Conservation (phyloP, 176 grass and related monocot genomes). For the Dendrocalamus sinicus region DNA sequence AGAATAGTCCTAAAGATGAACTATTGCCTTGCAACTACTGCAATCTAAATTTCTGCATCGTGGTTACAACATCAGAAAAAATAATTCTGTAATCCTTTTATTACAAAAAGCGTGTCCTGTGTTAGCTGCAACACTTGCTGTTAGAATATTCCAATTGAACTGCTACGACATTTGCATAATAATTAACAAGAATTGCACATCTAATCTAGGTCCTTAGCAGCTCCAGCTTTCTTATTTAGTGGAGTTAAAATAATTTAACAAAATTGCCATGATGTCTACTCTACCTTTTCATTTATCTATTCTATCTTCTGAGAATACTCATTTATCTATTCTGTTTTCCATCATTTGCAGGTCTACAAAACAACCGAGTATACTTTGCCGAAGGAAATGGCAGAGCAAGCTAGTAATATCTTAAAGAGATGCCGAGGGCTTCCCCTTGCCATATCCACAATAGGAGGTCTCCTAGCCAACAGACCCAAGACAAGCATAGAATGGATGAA, state of each 20-base stretch:
- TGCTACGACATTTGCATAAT: background rate
- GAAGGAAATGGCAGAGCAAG: constrained; percentile 6
- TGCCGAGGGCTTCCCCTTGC: constrained; percentile 57
- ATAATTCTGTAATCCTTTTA: too few relatives aligned
- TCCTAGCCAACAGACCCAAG: constrained; percentile 40
- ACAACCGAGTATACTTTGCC: background rate
- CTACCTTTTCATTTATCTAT: background rate
- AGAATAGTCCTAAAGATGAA: background rate
- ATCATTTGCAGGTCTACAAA: constrained; percentile 32
- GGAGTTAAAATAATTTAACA: background rate
- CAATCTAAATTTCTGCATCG: background rate
- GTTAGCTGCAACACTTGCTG: too few relatives aligned
- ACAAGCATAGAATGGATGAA: constrained; percentile 49
- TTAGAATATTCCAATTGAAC: background rate
- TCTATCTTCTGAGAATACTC: background rate
- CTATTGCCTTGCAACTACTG: background rate
- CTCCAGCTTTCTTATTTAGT: background rate
- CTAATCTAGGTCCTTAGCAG: background rate
- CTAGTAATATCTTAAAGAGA: constrained; percentile 35
- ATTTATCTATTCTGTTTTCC: background rate
- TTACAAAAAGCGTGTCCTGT: background rate
- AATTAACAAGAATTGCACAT: background rate
- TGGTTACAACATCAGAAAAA: background rate
- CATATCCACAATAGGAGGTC: constrained; percentile 48
- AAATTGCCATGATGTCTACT: background rate